Evolutionary conservation across 148 eudicot genomes (phyloP).

Genomic region (Cornus controversa): DNA sequence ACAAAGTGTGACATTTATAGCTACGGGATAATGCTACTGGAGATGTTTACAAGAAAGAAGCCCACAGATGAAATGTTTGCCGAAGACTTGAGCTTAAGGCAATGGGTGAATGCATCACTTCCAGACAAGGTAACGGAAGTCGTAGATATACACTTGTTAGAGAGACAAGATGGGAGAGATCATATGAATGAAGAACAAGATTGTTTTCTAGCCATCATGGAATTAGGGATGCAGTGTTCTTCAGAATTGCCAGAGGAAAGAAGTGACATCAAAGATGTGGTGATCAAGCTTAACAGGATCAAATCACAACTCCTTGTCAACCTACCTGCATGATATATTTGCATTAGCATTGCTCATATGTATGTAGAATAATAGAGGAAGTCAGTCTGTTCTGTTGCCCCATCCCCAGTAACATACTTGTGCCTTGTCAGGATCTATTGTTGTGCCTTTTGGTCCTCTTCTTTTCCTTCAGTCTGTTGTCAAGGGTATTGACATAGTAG

Average conservation of each 20-base stretch:
- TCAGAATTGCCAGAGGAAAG: neutral
- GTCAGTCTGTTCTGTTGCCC: too few relatives aligned
- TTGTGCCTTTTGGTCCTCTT: too few relatives aligned
- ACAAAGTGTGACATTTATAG: neutral
- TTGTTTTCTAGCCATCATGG: neutral
- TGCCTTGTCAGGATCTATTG: too few relatives aligned
- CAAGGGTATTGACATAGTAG: too few relatives aligned
- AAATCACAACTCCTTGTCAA: neutral
- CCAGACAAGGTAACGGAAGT: neutral
- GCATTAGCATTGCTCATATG: too few relatives aligned
- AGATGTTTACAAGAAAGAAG: neutral
- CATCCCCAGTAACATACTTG: too few relatives aligned
- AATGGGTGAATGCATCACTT: neutral
- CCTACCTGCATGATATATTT: too few relatives aligned
- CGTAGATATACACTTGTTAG: neutral
- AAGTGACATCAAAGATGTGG: neutral
- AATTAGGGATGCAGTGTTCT: neutral
- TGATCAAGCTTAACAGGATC: neutral
- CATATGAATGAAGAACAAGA: too few relatives aligned
- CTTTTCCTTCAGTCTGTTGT: too few relatives aligned
- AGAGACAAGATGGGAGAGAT: neutral
- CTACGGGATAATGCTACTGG: neutral
- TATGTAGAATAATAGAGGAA: too few relatives aligned
- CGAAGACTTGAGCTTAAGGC: neutral
- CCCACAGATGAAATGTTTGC: neutral